Evolutionary conservation across 1,284 basidiomycete species (phyloP), one percentile per base, ranked within the genome.

Genomic region (Moesziomyces parantarcticus): DNA sequence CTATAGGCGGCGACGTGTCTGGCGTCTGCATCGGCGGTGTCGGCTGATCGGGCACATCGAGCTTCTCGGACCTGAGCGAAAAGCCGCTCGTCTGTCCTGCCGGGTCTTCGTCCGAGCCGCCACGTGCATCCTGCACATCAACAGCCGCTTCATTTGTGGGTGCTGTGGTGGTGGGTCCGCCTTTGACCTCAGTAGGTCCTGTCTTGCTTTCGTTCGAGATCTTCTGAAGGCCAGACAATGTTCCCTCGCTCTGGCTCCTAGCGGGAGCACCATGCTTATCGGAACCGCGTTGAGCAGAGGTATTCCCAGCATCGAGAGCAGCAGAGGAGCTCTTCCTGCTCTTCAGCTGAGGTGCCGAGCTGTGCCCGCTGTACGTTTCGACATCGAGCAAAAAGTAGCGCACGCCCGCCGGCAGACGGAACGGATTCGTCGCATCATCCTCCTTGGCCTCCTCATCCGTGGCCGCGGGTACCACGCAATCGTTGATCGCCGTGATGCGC

Each of bases 381-480:
- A 95, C 93, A 81, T 95, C 91, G 18, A 97, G 89, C 88, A 94
- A 90, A 84, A 92, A 94, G 81, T 93, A 97, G 77, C 94, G 93
- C 59, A 95, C 89, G 13, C 94, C 94, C 75, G 94, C 92, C 1
- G 92, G 91, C 2, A 97, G 88, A 9, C 92, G 85, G 59, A 84
- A 85, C 0, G 84, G 82, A 56, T 85, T 85, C 2, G 51, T 54
- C 21, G 56, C 58, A 9, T 58, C 55, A 1, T 58, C 60, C 20
- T 59, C 22, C 48, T 53, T 40, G n/a, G 21, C 48, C 1, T 62
- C 52, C 34, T 11, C 34, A 18, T 36, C 34, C 14, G 34, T 6
- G 25, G 58, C 48, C 13, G 25, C 36, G 1, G 76, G 77, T 3
- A 83, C 84, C 5, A 95, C 88, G 25, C 91, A 89, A 81, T 95